Evolutionary conservation across 2,329 filamentous ascomycete species (phyloP), one percentile per base, ranked within the genome.

Genomic region (Scopulariopsis brevicaulis): DNA sequence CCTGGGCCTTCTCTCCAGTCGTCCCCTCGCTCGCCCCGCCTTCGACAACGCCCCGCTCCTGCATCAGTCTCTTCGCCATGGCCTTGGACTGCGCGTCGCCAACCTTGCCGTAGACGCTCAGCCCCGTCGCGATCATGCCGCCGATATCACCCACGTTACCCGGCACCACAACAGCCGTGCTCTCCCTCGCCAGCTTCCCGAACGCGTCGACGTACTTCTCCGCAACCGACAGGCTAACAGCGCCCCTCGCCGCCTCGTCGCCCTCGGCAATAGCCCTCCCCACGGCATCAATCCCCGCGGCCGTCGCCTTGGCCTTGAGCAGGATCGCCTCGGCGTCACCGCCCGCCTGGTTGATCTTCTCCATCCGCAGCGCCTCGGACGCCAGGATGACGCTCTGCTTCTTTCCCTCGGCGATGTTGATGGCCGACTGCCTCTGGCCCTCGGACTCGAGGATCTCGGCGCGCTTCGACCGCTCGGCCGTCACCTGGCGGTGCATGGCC

Each of bases 131-230:
- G 70, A 99, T 97, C 92, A 99, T 96, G 64, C 90, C 85, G 58
- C 90, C 87, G 65, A 99, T 92, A 69, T 99, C 94, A 60, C 94
- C 94, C 43, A 99, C 90, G 67, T 99, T 97, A 12, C 94, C 94
- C 0, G 94, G 94, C 15, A 99, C 92, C 22, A 99, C 90, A 32
- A 99, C 87, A 4, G 91, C 89, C 3, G 94, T 99, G 65, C 94
- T 90, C 77, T 99, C 92, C 74, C 93, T 94, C 55, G 94, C 94
- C 64, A 99, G 77, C 69, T 92, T 90, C 64, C 82, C 86, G 68
- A 97, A 99, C 4, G 94, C 94, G 53, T 95, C 93, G 56, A 99
- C 94, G 66, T 99, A 99, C 74, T 96, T 96, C 81, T 99, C 94
- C 0, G 94, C 94, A 10, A 99, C 90, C 15, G 82, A 89, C 61